phyloP scores from a whole-genome alignment of 2,329 filamentous ascomycete genomes.

The Cladosporium velox region DNA sequence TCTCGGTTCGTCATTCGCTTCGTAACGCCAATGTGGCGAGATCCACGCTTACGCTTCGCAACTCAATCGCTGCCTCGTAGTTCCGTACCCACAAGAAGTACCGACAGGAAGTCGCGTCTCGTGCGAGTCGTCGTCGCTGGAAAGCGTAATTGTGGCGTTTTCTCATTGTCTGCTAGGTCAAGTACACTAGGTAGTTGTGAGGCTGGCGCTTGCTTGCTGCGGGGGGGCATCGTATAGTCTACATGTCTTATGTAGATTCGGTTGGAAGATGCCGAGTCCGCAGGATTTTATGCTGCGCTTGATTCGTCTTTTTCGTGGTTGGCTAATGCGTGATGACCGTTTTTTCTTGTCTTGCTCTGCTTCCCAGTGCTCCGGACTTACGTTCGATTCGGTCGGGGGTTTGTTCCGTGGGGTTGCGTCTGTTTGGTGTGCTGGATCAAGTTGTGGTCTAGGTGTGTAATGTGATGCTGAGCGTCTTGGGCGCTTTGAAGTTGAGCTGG shows the following conservation, averaged over 20 bases:
- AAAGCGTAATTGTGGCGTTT: slow-evolving; percentile 17
- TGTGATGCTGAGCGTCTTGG: not conserved
- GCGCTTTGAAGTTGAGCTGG: not conserved
- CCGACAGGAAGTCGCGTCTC: slow-evolving; percentile 1
- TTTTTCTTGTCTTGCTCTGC: not conserved
- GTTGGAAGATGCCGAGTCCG: slow-evolving; percentile 2
- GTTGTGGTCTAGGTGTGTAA: not conserved
- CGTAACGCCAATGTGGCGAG: not conserved
- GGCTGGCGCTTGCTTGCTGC: not conserved
- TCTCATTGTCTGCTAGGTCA: not conserved
- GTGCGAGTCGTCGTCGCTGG: not conserved
- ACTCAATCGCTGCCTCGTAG: not conserved
- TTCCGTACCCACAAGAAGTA: not conserved
- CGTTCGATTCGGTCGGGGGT: not conserved
- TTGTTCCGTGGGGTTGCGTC: not conserved
- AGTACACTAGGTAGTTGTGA: not conserved
- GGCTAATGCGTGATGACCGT: not conserved
- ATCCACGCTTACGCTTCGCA: not conserved
- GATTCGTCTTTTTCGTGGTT: not conserved
- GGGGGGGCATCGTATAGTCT: not conserved
- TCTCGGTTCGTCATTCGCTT: slow-evolving; percentile 1
- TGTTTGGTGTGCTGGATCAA: not conserved
- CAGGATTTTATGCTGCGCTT: not conserved
- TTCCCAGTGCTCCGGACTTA: not conserved
- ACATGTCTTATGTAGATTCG: not conserved